Evolutionary conservation across 2,329 filamentous ascomycete species (phyloP).

Genomic region (Dactylonectria macrodidyma): DNA sequence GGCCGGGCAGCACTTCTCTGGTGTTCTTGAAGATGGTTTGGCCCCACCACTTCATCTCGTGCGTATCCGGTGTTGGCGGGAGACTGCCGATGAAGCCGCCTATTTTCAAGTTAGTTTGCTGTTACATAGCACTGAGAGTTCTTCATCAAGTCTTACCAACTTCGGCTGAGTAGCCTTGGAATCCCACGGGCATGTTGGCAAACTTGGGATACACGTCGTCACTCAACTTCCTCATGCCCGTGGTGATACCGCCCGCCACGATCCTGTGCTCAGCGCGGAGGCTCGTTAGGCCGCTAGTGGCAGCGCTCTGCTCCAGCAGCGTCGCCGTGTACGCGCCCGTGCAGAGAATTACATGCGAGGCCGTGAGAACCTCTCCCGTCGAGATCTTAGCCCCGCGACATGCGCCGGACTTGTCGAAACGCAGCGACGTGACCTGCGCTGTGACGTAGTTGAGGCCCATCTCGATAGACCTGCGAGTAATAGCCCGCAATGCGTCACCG

Average conservation of each 20-base stretch:
- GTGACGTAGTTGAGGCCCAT: slow-evolving; percentile 72
- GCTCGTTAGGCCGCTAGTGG: slow-evolving; percentile 60
- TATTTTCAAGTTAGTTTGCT: slow-evolving; percentile 52
- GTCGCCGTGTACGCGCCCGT: slow-evolving; percentile 72
- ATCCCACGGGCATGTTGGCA: slow-evolving; percentile 64
- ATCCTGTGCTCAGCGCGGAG: slow-evolving; percentile 69
- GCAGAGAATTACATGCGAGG: slow-evolving; percentile 67
- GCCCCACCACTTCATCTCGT: slow-evolving; percentile 74
- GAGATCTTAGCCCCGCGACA: slow-evolving; percentile 65
- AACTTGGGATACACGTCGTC: slow-evolving; percentile 61
- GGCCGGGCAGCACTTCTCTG: slow-evolving; percentile 66
- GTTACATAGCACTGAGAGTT: slow-evolving; percentile 28
- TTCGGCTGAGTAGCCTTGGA: slow-evolving; percentile 57
- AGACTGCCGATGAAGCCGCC: slow-evolving; percentile 71
- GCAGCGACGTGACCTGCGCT: slow-evolving; percentile 64
- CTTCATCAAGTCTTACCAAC: slow-evolving; percentile 51
- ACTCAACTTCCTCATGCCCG: slow-evolving; percentile 69
- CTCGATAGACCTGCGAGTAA: slow-evolving; percentile 67
- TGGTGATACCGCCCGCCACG: slow-evolving; percentile 71
- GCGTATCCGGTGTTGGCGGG: slow-evolving; percentile 64
- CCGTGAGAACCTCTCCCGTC: slow-evolving; percentile 61
- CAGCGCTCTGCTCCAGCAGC: slow-evolving; percentile 67
- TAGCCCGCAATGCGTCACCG: slow-evolving; percentile 67
- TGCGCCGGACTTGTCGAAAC: slow-evolving; percentile 60
- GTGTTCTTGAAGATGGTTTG: slow-evolving; percentile 72